Evolutionary conservation across 2,329 filamentous ascomycete genomes (phyloP).

Genomic region (Fusarium sp.): DNA sequence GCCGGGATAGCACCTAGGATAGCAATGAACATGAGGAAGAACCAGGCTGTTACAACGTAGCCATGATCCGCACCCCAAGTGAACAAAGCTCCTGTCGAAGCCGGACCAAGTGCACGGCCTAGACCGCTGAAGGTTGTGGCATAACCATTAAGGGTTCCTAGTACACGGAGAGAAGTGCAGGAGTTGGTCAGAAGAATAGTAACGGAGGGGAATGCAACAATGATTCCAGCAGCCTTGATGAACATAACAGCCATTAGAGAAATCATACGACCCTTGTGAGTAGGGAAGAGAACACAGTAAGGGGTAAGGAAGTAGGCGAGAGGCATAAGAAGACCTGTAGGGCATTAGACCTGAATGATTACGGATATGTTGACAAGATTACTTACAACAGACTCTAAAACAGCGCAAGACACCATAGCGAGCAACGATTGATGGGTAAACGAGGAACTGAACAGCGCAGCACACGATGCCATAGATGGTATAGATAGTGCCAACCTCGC

Average conservation of each 20-base stretch:
- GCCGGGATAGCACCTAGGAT: constrained; percentile 76
- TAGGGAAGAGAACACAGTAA: constrained; percentile 76
- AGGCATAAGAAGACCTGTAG: constrained; percentile 74
- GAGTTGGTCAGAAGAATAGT: constrained; percentile 94
- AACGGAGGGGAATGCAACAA: constrained; percentile 88
- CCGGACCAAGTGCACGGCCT: constrained; percentile 83
- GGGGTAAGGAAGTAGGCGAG: constrained; percentile 84
- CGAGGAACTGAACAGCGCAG: constrained; percentile 84
- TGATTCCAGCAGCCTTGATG: constrained; percentile 79
- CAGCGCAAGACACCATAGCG: constrained; percentile 80
- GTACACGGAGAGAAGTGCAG: constrained; percentile 75
- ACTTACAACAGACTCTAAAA: constrained; percentile 71
- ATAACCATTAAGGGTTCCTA: constrained; percentile 92
- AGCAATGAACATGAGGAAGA: constrained; percentile 76
- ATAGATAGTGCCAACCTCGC: constrained; percentile 86
- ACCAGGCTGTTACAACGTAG: constrained; percentile 85
- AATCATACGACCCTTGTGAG: constrained; percentile 63
- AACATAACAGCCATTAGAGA: constrained; percentile 77
- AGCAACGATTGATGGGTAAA: constrained; percentile 82
- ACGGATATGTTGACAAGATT: background rate
- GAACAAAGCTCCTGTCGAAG: constrained; percentile 78
- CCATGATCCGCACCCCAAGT: constrained; percentile 80
- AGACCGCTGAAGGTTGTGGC: constrained; percentile 86
- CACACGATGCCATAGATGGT: constrained; percentile 84
- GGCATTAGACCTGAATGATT: background rate